Evolutionary conservation across 2,329 filamentous ascomycete genomes (phyloP), one percentile per base, ranked within the genome.

Genomic region (Celoporthe dispersa): DNA sequence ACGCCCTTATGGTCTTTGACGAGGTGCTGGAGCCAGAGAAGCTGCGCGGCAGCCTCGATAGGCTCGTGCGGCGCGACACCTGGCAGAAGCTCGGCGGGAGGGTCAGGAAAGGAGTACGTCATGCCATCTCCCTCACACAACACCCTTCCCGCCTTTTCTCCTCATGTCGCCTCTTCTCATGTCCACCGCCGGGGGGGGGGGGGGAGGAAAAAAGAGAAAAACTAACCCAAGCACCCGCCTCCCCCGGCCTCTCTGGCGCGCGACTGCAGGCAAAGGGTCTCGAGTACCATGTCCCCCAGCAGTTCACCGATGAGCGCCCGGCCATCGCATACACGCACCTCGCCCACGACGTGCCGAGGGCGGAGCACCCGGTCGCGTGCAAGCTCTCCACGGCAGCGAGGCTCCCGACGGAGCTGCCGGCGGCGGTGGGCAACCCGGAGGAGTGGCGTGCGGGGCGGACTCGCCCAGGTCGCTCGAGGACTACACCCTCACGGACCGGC

Each of bases 401-500:
- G 67, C n/a, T 55, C 25, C 51, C 51, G n/a, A 28, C 25, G 9
- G 51, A 55, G 3, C 67, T 68, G 3, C 77, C 79, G 2, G 69
- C 77, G 1, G 39, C 79, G 9, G 72, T 80, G 0, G 71, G 73
- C n/a, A 73, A 75, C 44, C 77, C 76, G 0, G 73, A 75, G 11
- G 66, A 75, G 14, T 74, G 78, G 66, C 73, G 39, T 72, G 71
- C 8, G 59, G 72, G 14, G 61, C 70, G 2, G 73, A 69, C 12
- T 71, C 67, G 8, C 80, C 80, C 1, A 74, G 60, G 12, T 72
- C 71, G 55, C 66, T 82, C 5, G 74, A 77, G 5, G 80, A 84
- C 69, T 84, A 80, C 70, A 66, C 83, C 0, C 71, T 73, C 39
- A 60, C 74, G 5, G 82, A 85, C 72, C 73, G 68, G 22, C 83